phyloP scores from a whole-genome alignment of 2,329 filamentous ascomycete species.

The Xylariaceae sp. region DNA sequence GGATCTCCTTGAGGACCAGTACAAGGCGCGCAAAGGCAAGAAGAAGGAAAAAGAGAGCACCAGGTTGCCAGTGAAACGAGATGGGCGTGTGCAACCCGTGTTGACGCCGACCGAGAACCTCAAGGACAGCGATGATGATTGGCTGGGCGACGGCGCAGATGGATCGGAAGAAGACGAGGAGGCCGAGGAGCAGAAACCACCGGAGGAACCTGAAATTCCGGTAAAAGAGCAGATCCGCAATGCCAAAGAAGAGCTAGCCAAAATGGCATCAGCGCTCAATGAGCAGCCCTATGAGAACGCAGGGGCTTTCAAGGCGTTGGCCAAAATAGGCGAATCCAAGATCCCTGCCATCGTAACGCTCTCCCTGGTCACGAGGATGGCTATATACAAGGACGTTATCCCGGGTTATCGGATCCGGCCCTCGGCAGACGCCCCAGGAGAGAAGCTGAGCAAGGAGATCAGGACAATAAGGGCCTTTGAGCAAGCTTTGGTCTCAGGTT shows the following conservation, averaged over 20 bases:
- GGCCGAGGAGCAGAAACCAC: conserved; percentile 31
- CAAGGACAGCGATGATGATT: conserved; percentile 58
- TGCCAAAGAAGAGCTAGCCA: conserved; percentile 89
- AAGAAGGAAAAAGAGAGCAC: conserved; percentile 67
- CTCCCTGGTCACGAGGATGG: conserved; percentile 77
- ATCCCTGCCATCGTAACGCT: conserved; percentile 78
- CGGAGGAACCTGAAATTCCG: conserved; percentile 60
- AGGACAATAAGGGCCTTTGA: conserved; percentile 78
- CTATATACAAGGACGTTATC: conserved; percentile 93
- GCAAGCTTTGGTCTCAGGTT: conserved; percentile 78
- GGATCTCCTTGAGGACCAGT: conserved; percentile 83
- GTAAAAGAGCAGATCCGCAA: conserved; percentile 74
- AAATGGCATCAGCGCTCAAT: conserved; percentile 74
- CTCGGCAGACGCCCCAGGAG: conserved; percentile 66
- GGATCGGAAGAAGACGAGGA: conserved; percentile 43
- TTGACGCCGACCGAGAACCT: conserved; percentile 55
- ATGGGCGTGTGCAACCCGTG: conserved; percentile 65
- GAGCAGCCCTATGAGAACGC: conserved; percentile 91
- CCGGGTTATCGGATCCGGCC: conserved; percentile 93
- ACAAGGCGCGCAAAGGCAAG: conserved; percentile 67
- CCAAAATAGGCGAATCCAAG: conserved; percentile 65
- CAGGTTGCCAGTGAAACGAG: conserved; percentile 77
- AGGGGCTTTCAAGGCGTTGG: conserved; percentile 71
- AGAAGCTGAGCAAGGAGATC: conserved; percentile 89
- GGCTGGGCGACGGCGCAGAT: conserved; percentile 59